phyloP scores from a whole-genome alignment of 768 basidiomycete genomes.

The Suillus fuscotomentosus region DNA sequence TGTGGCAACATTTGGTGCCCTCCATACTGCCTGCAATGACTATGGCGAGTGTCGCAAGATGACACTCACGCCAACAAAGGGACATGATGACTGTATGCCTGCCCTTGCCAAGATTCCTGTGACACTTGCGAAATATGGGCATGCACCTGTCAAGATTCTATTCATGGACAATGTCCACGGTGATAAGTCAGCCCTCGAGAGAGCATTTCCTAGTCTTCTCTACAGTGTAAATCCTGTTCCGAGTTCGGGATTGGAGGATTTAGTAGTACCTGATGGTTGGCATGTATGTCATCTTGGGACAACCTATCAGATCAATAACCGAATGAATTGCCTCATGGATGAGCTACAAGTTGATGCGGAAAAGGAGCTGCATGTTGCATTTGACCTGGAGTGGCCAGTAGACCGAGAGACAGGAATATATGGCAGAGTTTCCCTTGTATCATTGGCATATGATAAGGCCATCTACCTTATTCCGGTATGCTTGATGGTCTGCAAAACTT shows the following conservation, averaged over 20 bases:
- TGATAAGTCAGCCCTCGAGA: slow-evolving; percentile 24
- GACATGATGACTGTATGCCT: slow-evolving; percentile 29
- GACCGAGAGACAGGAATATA: slow-evolving; percentile 3
- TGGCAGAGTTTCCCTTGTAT: background rate
- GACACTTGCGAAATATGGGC: slow-evolving; percentile 29
- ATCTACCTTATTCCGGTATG: slow-evolving; percentile 4
- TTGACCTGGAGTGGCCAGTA: slow-evolving; percentile 13
- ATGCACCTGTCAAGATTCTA: slow-evolving; percentile 20
- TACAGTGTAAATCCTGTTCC: slow-evolving; percentile 23
- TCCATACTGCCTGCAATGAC: slow-evolving; percentile 28
- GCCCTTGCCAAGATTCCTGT: slow-evolving; percentile 20
- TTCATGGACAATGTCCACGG: slow-evolving; percentile 30
- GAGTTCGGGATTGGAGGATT: background rate
- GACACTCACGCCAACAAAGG: slow-evolving; percentile 29
- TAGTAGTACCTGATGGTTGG: slow-evolving; percentile 3
- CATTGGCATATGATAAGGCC: slow-evolving; percentile 2
- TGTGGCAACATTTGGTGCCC: slow-evolving; percentile 22
- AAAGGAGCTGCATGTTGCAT: background rate
- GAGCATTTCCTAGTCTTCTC: slow-evolving; percentile 18
- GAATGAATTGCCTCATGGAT: slow-evolving; percentile 5
- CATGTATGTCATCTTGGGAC: background rate
- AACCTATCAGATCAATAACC: background rate
- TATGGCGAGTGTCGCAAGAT: slow-evolving; percentile 23
- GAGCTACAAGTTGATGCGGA: background rate
- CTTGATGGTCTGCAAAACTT: too few relatives aligned